Base-by-base conservation (phyloP, 2,329 filamentous ascomycete species). In the Zasmidium angulare region DNA sequence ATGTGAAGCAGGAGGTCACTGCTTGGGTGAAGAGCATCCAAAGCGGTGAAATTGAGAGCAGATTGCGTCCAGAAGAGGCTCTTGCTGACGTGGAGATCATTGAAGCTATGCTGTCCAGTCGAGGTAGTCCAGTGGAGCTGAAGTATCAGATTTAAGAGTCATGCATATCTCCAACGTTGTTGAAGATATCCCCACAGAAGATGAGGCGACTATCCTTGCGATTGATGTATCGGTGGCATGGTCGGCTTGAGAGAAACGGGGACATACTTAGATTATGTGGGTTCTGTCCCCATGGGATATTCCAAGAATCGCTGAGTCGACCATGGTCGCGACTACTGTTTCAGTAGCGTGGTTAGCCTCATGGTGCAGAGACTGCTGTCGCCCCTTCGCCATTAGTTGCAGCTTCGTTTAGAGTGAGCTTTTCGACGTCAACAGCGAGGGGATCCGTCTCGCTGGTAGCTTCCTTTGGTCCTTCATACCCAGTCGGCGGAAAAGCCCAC, bases 401-500 rank as follows among this genome's bases (percentile, higher is more conserved):
- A 19, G 36, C 24, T 36, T 63, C 60, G 17, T 61, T 59, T 23
- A 69, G 24, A 10, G 52, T 74, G 55, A 80, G 56, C 69, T 76
- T 78, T 56, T 71, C 71, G 51, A 80, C 54, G 56, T 80, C 76
- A 7, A 76, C 78, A 59, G 69, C 74, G 53, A 81, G 61, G 2
- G 78, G 79, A 68, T 81, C 79, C 3, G 72, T 77, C 61, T 82
- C 79, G 3, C 64, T 72, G 0, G 81, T 83, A 3, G 89, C 86
- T 63, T 88, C 83, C 2, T 81, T 88, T 20, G 90, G 90, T 0
- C 92, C 92, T 49, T 84, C 84, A 69, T 83, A 79, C 0, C 89
- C 90, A 14, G 81, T 77, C 0, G 93, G 92, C 6, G 93, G 92
- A 56, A 96, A 75, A 17, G 92, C 93, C 95, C 95, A 99, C 20